These are phyloP conservation scores for Lecanicillium sp. DNA, from an alignment of 2,329 filamentous ascomycete genomes.

Conservation along the genomic window DNA sequence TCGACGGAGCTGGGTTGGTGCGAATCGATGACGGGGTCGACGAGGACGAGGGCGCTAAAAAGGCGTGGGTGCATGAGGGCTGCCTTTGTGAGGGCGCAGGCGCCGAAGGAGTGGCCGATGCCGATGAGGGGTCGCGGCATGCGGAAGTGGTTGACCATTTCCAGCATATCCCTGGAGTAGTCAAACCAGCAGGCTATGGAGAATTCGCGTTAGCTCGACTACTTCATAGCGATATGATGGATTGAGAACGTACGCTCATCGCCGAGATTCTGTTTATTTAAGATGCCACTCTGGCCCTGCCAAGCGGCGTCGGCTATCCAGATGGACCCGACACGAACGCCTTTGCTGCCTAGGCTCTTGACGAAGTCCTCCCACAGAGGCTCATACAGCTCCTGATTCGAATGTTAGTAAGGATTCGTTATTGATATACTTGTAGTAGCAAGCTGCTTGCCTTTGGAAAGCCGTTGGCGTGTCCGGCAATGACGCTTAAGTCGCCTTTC, in stretches of 20 bases:
- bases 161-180: constrained; percentile 74
- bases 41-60: constrained; percentile 64
- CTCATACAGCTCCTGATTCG: constrained; percentile 74
- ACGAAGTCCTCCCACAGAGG: constrained; percentile 83
- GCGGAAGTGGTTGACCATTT: constrained; percentile 80
- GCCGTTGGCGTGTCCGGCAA: constrained; percentile 84
- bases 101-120: constrained; percentile 87
- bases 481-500: constrained; percentile 74
- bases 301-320: constrained; percentile 89
- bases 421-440: not conserved
- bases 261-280: constrained; percentile 72
- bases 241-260: constrained; percentile 64
- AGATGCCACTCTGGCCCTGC: constrained; percentile 70
- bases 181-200: constrained; percentile 81
- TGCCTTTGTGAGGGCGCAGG: constrained; percentile 63
- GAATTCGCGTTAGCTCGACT: not conserved
- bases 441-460: constrained; percentile 67
- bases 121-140: constrained; percentile 74
- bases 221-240: not conserved
- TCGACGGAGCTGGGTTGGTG: constrained; percentile 33
- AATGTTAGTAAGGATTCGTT: not conserved
- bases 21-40: constrained; percentile 75
- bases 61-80: constrained; percentile 75
- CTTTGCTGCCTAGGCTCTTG: constrained; percentile 46
- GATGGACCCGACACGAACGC: constrained; percentile 69